Conservation (phyloP, 805 yeast genomes). For the Starmerella stigmatis region DNA sequence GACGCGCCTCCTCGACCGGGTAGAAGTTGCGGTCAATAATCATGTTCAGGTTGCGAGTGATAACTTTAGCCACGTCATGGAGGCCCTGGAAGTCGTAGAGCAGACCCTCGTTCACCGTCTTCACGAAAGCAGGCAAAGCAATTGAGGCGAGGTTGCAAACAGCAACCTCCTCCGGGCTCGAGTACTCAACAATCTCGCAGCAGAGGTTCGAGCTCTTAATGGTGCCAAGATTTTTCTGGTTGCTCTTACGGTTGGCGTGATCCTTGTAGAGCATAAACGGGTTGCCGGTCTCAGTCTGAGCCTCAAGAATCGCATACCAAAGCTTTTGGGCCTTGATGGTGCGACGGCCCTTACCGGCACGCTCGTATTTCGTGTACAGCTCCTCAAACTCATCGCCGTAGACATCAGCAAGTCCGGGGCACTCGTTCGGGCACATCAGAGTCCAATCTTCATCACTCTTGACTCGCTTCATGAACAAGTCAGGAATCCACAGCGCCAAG, state of each 20-base stretch:
- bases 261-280: conserved; percentile 94
- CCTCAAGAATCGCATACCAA: conserved; percentile 80
- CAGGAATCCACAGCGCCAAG: conserved; percentile 91
- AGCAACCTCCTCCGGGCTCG: conserved; percentile 85
- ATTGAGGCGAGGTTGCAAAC: conserved; percentile 91
- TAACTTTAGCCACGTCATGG: conserved; percentile 66
- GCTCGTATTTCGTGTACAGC: conserved; percentile 63
- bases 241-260: conserved; percentile 74
- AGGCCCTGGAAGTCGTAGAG: conserved; percentile 62
- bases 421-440: conserved; percentile 77
- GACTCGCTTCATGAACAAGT: conserved; percentile 85
- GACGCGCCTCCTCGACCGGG: conserved; percentile 67
- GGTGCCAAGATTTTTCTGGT: conserved; percentile 84
- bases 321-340: conserved; percentile 77
- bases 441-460: conserved; percentile 74
- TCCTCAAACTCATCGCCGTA: conserved; percentile 76
- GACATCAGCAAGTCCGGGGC: conserved; percentile 72
- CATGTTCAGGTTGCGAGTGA: conserved; percentile 66
- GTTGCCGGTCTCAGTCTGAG: conserved; percentile 93
- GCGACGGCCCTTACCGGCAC: conserved; percentile 51
- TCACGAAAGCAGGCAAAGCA: conserved; percentile 65
- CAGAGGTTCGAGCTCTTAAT: conserved; percentile 91
- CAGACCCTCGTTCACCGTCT: conserved; percentile 37
- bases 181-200: conserved; percentile 87
- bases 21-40: conserved; percentile 78